phyloP scores from a whole-genome alignment of 768 basidiomycete species.

The Omphalotus guepiniiformis region DNA sequence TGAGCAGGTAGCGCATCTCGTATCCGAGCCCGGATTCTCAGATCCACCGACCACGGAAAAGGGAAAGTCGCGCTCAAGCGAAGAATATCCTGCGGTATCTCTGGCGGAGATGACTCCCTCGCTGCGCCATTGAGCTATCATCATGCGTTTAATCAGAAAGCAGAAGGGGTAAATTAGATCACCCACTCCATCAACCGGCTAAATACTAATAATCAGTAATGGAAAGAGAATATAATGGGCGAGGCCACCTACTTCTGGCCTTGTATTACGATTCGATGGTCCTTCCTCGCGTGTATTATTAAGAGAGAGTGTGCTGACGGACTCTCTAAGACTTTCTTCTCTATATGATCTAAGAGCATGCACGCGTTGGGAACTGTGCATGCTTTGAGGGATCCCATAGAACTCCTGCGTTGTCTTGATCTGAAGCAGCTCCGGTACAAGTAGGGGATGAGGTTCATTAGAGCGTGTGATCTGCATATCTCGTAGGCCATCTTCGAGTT shows the following conservation, averaged over 20 bases:
- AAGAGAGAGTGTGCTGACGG: slow-evolving; percentile 1
- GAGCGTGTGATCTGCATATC: slow-evolving; percentile 36
- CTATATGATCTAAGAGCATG: slow-evolving; percentile 4
- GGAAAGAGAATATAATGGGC: no score
- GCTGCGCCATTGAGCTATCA: no score
- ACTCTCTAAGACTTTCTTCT: slow-evolving; percentile 13
- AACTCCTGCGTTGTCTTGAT: slow-evolving; percentile 69
- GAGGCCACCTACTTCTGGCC: no score
- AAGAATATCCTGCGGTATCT: slow-evolving; percentile 45
- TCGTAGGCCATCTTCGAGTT: slow-evolving; percentile 58
- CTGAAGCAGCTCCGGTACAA: slow-evolving; percentile 52
- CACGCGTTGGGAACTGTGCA: slow-evolving; percentile 11
- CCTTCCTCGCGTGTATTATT: no score
- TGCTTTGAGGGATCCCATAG: slow-evolving; percentile 33
- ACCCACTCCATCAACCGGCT: no score
- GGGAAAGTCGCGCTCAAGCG: slow-evolving; percentile 66
- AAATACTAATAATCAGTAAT: no score
- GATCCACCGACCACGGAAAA: slow-evolving; percentile 63
- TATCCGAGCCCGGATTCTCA: slow-evolving; percentile 59
- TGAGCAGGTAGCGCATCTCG: slow-evolving; percentile 58
- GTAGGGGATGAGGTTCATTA: slow-evolving; percentile 47
- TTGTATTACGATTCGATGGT: no score
- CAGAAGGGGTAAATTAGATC: no score
- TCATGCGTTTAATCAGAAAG: no score
- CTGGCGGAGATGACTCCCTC: no score